Base-by-base conservation (phyloP, 2,329 filamentous ascomycete species). In the Penicillium sp. region DNA sequence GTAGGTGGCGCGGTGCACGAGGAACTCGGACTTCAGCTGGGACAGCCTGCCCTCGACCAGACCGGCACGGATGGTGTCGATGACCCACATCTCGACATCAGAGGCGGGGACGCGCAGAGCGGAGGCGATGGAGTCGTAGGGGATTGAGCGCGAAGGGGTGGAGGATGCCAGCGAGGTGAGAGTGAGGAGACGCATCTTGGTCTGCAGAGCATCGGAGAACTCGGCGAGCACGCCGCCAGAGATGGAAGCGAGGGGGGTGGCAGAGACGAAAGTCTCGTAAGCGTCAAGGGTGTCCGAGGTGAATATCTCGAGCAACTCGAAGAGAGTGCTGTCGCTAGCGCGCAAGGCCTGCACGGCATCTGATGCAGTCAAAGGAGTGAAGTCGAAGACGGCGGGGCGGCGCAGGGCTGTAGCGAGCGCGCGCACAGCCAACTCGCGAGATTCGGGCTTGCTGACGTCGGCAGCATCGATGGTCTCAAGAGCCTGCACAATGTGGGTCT, bases 41-140 rank as follows among this genome's bases (percentile, higher is more conserved):
- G 89, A 94, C 64, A 99, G 85, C 78, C 96, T 96, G 72, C 94
- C 94, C 80, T 99, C 94, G 48, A 99, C 90, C 35, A 99, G 85
- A 32, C 92, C 91, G 44, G 92, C 91, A 64, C 94, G 90, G 77
- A 99, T 97, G 64, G 95, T 92, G 74, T 99, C 94, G 69, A 99
- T 99, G 63, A 95, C 91, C 94, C 94, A 99, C 83, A 93, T 89
- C 82, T 99, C 94, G 39, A 97, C 91, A 60, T 97, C 91, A 61
- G 89, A 86, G 43, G 78, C 71, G 42, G 90, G 86, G 52, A 99
- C 86, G 75, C 94, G 88, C 43, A 99, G 85, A 6, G 91, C 88
- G 70, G 88, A 88, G 61, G 89, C 84, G 70, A 99, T 97, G 69
- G 84, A 84, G 62, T 82, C 81, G 78, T 99, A 99, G 57, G 93